Evolutionary conservation across 495 filamentous ascomycete genomes (phyloP).

Genomic region (Xylaria telfairii): DNA sequence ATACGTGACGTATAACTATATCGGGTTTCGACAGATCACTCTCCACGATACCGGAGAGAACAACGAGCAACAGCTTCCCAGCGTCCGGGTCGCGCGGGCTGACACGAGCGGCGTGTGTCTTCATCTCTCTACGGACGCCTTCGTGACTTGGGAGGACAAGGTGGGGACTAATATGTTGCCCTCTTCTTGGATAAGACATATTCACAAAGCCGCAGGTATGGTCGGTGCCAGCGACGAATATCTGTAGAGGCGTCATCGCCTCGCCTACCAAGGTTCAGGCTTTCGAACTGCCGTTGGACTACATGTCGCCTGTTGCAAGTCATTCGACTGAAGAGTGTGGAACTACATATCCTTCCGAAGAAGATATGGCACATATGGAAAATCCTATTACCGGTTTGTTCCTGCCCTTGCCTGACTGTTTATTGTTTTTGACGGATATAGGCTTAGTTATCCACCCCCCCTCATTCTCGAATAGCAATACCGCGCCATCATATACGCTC

Average conservation of each 20-base stretch:
- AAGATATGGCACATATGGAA: slow-evolving; percentile 22
- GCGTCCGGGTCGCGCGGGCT: slow-evolving; percentile 35
- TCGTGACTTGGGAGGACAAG: slow-evolving; percentile 54
- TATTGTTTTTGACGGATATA: slow-evolving; percentile 26
- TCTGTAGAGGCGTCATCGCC: slow-evolving; percentile 51
- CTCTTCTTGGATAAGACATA: background rate
- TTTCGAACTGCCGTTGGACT: slow-evolving; percentile 46
- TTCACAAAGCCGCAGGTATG: slow-evolving; percentile 45
- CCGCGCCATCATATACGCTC: slow-evolving; percentile 47
- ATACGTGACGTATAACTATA: slow-evolving; percentile 48
- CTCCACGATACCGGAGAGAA: slow-evolving; percentile 25
- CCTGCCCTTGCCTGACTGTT: background rate
- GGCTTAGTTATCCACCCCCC: slow-evolving; percentile 53
- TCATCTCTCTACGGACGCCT: slow-evolving; percentile 49
- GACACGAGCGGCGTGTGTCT: slow-evolving; percentile 49
- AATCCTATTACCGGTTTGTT: slow-evolving; percentile 54
- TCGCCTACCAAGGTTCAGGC: slow-evolving; percentile 45
- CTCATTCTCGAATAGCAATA: slow-evolving; percentile 34
- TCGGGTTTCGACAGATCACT: slow-evolving; percentile 52
- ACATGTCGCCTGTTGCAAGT: slow-evolving; percentile 3
- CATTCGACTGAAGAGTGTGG: slow-evolving; percentile 46
- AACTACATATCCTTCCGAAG: slow-evolving; percentile 42
- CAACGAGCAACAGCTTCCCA: slow-evolving; percentile 28
- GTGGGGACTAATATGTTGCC: slow-evolving; percentile 35
- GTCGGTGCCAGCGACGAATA: slow-evolving; percentile 33